Evolutionary conservation across 257 asterid genomes (phyloP), one percentile per base, ranked within the genome.

Genomic region (Thymus mandschuricus): DNA sequence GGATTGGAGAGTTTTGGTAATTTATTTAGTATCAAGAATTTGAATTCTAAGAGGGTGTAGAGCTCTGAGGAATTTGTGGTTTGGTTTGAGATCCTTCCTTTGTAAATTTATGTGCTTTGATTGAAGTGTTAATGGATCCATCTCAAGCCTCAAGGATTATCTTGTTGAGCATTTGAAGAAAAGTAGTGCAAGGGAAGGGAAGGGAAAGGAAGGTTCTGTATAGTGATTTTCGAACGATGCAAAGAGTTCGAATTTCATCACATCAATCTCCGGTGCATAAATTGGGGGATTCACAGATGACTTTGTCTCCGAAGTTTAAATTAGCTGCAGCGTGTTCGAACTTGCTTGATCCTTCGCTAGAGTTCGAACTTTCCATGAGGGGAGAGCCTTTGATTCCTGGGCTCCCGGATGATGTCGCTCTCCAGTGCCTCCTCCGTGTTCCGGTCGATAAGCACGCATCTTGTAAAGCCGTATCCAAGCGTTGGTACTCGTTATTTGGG

Each of bases 321-420:
- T 52, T 92, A 77, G 92, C 89, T 60, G 70, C 95, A 13, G 75
- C 35, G 34, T 79, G 75, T 13, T 82, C 96, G 27, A 64, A 86
- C 28, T 67, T 87, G 68, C 79, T 80, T 4, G 92, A 86, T 78
- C 84, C 86, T 50, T 78, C 83, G 2, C 45, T 81, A 60, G 96
- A 88, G 33, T 45, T 74, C 6, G 86, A 88, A 50, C 69, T 83
- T 31, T 84, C 85, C 41, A 38, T 48, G 54, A 75, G 57, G 41
- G 91, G 92, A 29, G 96, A 87, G 81, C 84, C 91, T 13, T 81
- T 92, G 30, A 87, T 95, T 64, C 96, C 97, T 0, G 96, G 99
- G 31, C 92, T 95, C 60, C 98, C 99, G 0, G 99, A 95, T 81
- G 97, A 95, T 75, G 83, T 95, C n/a, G 90, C 98, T 6, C 86